Conservation (phyloP, 495 filamentous ascomycete genomes). For the Penicillium taxi region DNA sequence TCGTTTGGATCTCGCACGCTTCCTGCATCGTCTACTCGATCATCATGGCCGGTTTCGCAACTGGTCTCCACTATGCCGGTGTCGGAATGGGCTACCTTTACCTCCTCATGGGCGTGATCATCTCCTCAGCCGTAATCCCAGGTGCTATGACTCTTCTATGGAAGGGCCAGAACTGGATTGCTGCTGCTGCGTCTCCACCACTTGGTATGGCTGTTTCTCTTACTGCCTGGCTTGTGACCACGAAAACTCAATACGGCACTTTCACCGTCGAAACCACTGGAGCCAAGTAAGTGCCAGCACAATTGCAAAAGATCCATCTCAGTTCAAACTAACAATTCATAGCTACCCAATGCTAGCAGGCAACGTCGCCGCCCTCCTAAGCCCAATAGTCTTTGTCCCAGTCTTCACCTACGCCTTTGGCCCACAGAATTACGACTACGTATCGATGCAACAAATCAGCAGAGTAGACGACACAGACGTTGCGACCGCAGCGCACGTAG, state of each 20-base stretch:
- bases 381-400: slow-evolving; percentile 71
- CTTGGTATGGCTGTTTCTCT: slow-evolving; percentile 70
- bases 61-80: slow-evolving; percentile 64
- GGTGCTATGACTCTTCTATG: slow-evolving; percentile 75
- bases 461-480: slow-evolving; percentile 77
- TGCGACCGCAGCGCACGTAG: slow-evolving; percentile 56
- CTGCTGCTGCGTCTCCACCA: slow-evolving; percentile 63
- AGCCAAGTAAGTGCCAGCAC: slow-evolving; percentile 47
- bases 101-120: slow-evolving; percentile 87
- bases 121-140: slow-evolving; percentile 76
- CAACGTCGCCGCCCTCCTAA: slow-evolving; percentile 72
- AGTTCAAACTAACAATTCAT: not conserved
- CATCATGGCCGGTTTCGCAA: slow-evolving; percentile 78
- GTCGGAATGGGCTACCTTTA: slow-evolving; percentile 73
- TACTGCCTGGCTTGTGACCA: slow-evolving; percentile 85
- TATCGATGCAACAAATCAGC: slow-evolving; percentile 75
- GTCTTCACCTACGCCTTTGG: slow-evolving; percentile 69
- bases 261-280: slow-evolving; percentile 72
- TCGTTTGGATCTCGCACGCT: slow-evolving; percentile 80
- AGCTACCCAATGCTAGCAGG: slow-evolving; percentile 83
- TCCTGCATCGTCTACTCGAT: slow-evolving; percentile 70
- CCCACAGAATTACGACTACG: slow-evolving; percentile 81
- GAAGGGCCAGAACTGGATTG: slow-evolving; percentile 76
- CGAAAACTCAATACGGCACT: slow-evolving; percentile 64
- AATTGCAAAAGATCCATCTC: not conserved